Percentiles rank a stretch among this genome's conserved stretches.
phyloP scores from a whole-genome alignment of 2,329 filamentous ascomycete genomes.

The Sclerotinia subarctica region DNA sequence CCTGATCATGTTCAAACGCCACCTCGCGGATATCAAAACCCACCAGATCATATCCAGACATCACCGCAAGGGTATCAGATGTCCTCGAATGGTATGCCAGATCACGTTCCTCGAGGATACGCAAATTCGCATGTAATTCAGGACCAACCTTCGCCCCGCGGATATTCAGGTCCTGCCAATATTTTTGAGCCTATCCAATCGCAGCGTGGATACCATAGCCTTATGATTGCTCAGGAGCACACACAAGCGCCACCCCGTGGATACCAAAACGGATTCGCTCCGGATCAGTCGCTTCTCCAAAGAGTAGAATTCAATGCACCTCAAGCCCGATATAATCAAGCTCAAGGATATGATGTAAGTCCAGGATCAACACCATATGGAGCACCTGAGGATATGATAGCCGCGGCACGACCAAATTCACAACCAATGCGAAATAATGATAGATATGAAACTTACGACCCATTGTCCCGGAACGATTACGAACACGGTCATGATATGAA shows the following conservation, averaged over 20 bases:
- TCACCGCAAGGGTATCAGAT: slow-evolving; percentile 42
- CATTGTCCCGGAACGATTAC: slow-evolving; percentile 29
- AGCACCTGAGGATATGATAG: slow-evolving; percentile 22
- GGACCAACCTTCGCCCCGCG: slow-evolving; percentile 49
- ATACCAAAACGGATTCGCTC: slow-evolving; percentile 46
- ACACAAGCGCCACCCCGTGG: slow-evolving; percentile 49
- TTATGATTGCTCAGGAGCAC: slow-evolving; percentile 32
- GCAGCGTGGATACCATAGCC: slow-evolving; percentile 39
- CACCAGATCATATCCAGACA: slow-evolving; percentile 46
- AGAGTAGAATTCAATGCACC: slow-evolving; percentile 44
- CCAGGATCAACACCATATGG: slow-evolving; percentile 29
- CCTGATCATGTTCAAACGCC: slow-evolving; percentile 48
- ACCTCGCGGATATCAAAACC: slow-evolving; percentile 44
- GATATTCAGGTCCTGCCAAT: slow-evolving; percentile 36
- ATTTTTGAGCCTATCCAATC: slow-evolving; percentile 46
- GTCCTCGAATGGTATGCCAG: slow-evolving; percentile 43
- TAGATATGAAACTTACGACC: slow-evolving; percentile 35
- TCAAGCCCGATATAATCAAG: slow-evolving; percentile 26
- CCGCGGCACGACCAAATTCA: slow-evolving; percentile 21
- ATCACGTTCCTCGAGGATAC: slow-evolving; percentile 46
- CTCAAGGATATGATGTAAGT: slow-evolving; percentile 29
- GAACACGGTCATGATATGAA: slow-evolving; percentile 27
- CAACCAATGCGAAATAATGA: slow-evolving; percentile 28
- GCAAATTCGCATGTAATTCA: slow-evolving; percentile 41
- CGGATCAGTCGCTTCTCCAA: slow-evolving; percentile 53